phyloP scores from a whole-genome alignment of 352 stramenopile genomes.

The Phytopythium chamaehyphon region DNA sequence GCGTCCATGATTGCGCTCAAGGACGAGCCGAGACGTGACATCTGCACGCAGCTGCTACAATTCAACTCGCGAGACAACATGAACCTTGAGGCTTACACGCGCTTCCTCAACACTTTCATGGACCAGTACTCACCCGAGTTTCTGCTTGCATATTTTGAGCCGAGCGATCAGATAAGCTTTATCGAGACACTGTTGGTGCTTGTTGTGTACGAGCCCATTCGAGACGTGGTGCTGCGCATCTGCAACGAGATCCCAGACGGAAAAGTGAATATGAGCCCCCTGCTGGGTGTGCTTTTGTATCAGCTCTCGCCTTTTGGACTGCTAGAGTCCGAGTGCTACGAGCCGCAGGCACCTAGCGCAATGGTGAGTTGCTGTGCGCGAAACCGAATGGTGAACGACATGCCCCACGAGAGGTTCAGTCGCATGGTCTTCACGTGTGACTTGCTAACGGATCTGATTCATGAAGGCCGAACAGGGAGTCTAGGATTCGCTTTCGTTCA shows the following conservation, averaged over 20 bases:
- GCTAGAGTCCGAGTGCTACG: background rate
- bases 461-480: conserved; percentile 55
- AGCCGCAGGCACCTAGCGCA: background rate
- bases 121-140: conserved; percentile 58
- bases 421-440: conserved; percentile 81
- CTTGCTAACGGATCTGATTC: conserved; percentile 71
- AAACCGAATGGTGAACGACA: conserved; percentile 25
- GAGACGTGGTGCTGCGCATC: conserved; percentile 53
- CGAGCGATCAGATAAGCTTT: conserved; percentile 29
- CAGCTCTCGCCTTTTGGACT: conserved; percentile 38
- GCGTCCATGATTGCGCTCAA: conserved; percentile 53
- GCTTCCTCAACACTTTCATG: conserved; percentile 64
- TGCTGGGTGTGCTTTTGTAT: conserved; percentile 32
- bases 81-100: conserved; percentile 54
- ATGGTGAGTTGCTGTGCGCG: conserved; percentile 14
- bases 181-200: conserved; percentile 54
- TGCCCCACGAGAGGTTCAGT: conserved; percentile 42
- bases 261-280: conserved; percentile 11
- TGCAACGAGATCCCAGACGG: conserved; percentile 41
- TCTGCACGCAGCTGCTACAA: conserved; percentile 30
- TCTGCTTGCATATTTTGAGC: conserved; percentile 47
- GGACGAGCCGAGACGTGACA: conserved; percentile 10
- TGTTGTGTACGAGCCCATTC: conserved; percentile 62
- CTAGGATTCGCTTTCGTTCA: conserved; percentile 49
- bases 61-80: conserved; percentile 59